Base-by-base conservation (phyloP, 2,329 filamentous ascomycete genomes). In the Fusarium decemcellulare region DNA sequence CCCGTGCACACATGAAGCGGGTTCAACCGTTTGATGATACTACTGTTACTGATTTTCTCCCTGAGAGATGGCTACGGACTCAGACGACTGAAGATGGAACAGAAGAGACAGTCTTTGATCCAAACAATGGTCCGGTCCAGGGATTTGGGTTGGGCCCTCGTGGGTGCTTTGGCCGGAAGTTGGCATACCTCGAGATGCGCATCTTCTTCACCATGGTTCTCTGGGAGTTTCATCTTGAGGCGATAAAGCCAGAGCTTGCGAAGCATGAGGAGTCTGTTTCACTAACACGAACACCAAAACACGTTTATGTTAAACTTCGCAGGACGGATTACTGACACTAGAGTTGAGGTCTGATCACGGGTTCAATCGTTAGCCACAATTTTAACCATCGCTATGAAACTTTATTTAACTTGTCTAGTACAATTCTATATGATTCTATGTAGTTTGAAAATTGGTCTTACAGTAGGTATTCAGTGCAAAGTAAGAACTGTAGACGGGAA, bases 51-150 rank as follows among this genome's bases (percentile, higher is more conserved):
- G 44, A 62, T 1, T 83, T 81, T 46, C 54, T 71, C 23, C 80
- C 81, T 0, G 80, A 83, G 59, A 66, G 80, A 6, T 82, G 81
- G 81, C 71, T 82, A 1, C 58, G 52, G 46, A 73, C 59, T 1
- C 30, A 32, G 6, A 50, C 16, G 3, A 59, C 34, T 4, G 57
- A 42, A 0, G 11, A 37, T 0, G 70, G 58, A 27, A 29, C 56
- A 2, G 16, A 63, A 4, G 53, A 68, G 10, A 67, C 30, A 0
- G 46, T 54, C 4, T 73, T 73, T 63, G 64, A 73, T 9, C 37
- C 39, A 1, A 61, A 61, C 1, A 55, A 55, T 40, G 59, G 71
- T 4, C 71, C 71, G 0, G 27, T 63, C 3, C 65, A 71, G 29
- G 64, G 48, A 5, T 74, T 74, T 42, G 72, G 72, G 4, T 12